Evolutionary conservation across 495 filamentous ascomycete genomes (phyloP).

Genomic region (Chaetomidium leptoderma): DNA sequence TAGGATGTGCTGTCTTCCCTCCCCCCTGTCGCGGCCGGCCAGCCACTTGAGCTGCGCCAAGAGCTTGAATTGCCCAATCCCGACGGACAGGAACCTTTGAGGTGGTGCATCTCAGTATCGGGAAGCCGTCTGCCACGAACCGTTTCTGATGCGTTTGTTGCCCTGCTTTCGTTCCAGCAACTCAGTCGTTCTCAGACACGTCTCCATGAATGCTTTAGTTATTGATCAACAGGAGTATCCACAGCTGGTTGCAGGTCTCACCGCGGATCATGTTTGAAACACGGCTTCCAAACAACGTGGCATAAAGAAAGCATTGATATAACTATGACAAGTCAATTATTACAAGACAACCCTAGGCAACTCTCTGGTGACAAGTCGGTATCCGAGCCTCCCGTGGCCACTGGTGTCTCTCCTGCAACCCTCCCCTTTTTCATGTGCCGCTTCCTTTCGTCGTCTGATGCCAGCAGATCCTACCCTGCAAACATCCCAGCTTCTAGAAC

Average conservation of each 20-base stretch:
- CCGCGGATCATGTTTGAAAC: too few species aligned
- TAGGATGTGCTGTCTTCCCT: too few species aligned
- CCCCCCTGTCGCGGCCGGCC: neutral
- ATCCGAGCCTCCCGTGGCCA: too few species aligned
- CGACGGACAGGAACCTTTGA: too few species aligned
- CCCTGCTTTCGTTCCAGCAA: too few species aligned
- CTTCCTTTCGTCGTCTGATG: neutral
- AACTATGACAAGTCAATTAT: neutral
- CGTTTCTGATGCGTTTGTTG: too few species aligned
- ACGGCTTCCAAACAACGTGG: too few species aligned
- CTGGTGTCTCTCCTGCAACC: too few species aligned
- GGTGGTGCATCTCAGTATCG: neutral
- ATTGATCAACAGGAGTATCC: too few species aligned
- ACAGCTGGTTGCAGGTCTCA: too few species aligned
- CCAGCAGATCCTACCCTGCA: neutral
- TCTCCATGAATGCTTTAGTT: too few species aligned
- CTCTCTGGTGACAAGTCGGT: neutral
- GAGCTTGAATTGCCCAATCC: neutral
- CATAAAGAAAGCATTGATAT: neutral
- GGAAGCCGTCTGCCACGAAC: neutral
- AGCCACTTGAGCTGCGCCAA: conserved; percentile 2
- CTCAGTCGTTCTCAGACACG: too few species aligned
- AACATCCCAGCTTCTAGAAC: conserved; percentile 21
- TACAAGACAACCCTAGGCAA: neutral
- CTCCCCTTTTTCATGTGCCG: neutral